A percentile compares a stretch with the other conserved stretches of the same genome.
phyloP scores from a whole-genome alignment of 208 protist species.

The Jaenimonas drosophilae region DNA sequence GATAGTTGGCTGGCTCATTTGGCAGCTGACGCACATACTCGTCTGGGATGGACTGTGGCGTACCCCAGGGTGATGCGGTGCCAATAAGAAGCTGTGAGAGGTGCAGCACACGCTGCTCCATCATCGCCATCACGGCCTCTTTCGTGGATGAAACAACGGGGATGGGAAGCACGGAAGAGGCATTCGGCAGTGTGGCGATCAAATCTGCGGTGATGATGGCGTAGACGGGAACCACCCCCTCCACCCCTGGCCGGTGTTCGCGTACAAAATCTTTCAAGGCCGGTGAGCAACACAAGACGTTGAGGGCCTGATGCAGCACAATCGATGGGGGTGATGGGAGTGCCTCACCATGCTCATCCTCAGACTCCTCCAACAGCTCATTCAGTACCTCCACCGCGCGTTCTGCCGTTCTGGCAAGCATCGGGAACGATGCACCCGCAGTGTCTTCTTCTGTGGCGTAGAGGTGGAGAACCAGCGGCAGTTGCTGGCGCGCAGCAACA shows the following conservation, averaged over 20 bases:
- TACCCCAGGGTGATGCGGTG: constrained; percentile 55
- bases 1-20: constrained; percentile 75
- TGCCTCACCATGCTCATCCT: no score
- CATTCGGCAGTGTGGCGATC: no score
- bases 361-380: no score
- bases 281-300: constrained; percentile 23
- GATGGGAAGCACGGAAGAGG: background rate
- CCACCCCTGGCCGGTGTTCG: constrained; percentile 8
- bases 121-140: background rate
- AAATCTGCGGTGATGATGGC: constrained; percentile 48
- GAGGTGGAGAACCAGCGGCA: constrained; percentile 60
- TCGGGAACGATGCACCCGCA: constrained; percentile 6
- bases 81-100: constrained; percentile 54
- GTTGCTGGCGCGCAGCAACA: constrained; percentile 23
- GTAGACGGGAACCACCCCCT: constrained; percentile 19
- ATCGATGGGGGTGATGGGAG: constrained; percentile 32
- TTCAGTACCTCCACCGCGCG: constrained; percentile 38
- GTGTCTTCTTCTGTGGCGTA: constrained; percentile 8
- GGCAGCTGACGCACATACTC: constrained; percentile 41
- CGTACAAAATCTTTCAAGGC: constrained; percentile 38
- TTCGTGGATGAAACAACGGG: background rate
- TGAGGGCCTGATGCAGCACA: constrained; percentile 54
- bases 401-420: constrained; percentile 25
- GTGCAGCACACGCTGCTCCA: background rate
- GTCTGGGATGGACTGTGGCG: constrained; percentile 69